Percentiles rank a stretch among this genome's conserved stretches.
These are phyloP conservation scores for Aspergillus bridgeri DNA, from an alignment of 495 filamentous ascomycete species.

Conservation along the genomic window DNA sequence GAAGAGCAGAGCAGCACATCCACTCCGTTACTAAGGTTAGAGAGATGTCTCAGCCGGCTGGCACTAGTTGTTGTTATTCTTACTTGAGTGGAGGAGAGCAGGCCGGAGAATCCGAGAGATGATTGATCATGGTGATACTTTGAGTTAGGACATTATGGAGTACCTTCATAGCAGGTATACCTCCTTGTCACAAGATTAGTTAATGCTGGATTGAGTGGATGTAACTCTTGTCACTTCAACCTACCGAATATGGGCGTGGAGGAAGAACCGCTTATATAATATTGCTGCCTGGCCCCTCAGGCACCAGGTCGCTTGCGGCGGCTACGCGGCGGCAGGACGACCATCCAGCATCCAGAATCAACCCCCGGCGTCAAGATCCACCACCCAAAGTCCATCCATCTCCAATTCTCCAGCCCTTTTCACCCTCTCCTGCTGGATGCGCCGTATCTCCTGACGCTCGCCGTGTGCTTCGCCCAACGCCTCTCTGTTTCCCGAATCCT, in stretches of 20 bases:
- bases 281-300: conserved; percentile 25
- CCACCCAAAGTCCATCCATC: conserved; percentile 32
- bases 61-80: conserved; percentile 8
- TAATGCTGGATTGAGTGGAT: no score
- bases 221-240: no score
- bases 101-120: no score
- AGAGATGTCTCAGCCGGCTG: conserved; percentile 21
- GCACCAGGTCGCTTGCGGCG: conserved; percentile 41
- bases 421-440: conserved; percentile 30
- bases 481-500: conserved; percentile 12
- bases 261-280: no score
- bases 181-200: no score
- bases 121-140: no score
- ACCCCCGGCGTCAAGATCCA: conserved; percentile 34
- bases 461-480: conserved; percentile 9
- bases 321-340: conserved; percentile 43
- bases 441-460: conserved; percentile 18
- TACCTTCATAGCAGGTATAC: no score
- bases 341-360: conserved; percentile 45
- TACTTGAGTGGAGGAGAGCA: conserved; percentile 1
- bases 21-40: conserved; percentile 19
- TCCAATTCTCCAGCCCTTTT: conserved; percentile 26
- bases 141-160: no score
- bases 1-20: conserved; percentile 11
- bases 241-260: no score